Conservation (phyloP, 805 yeast genomes). For the Teunomyces kruisii region DNA sequence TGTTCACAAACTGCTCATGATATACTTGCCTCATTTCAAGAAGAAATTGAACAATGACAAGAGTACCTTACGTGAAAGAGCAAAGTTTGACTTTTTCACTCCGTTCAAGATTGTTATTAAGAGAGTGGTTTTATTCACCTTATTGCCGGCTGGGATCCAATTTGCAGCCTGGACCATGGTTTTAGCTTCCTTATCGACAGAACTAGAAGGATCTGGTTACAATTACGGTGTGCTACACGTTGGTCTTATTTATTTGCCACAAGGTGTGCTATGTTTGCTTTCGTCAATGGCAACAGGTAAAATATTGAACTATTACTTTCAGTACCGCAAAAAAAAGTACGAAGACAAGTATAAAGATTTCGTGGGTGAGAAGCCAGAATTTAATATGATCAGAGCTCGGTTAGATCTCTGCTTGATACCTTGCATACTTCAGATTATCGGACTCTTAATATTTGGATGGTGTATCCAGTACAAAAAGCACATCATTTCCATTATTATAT, state of each 20-base stretch:
- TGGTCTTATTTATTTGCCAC: conserved; percentile 73
- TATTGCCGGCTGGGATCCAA: conserved; percentile 60
- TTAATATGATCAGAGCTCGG: conserved; percentile 57
- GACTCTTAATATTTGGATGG: conserved; percentile 70
- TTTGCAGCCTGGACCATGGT: conserved; percentile 71
- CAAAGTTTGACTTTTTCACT: conserved; percentile 9
- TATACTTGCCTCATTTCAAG: conserved; percentile 20
- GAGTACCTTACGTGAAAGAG: conserved; percentile 8
- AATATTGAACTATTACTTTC: conserved; percentile 53
- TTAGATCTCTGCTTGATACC: conserved; percentile 44
- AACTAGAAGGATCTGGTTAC: conserved; percentile 48
- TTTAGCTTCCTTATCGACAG: conserved; percentile 63
- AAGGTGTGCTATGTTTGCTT: conserved; percentile 62
- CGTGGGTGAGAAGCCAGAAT: conserved; percentile 21
- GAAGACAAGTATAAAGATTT: conserved; percentile 20
- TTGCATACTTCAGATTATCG: conserved; percentile 37
- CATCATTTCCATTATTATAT: conserved; percentile 56
- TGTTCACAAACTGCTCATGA: conserved; percentile 45
- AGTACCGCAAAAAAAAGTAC: conserved; percentile 19
- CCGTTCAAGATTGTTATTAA: conserved; percentile 45
- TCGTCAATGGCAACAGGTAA: conserved; percentile 64
- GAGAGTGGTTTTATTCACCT: conserved; percentile 45
- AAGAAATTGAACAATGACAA: conserved; percentile 10
- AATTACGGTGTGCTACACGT: conserved; percentile 54
- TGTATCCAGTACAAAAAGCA: conserved; percentile 50